phyloP scores from a whole-genome alignment of 208 protist genomes.

The Trichomonas vaginalis region DNA sequence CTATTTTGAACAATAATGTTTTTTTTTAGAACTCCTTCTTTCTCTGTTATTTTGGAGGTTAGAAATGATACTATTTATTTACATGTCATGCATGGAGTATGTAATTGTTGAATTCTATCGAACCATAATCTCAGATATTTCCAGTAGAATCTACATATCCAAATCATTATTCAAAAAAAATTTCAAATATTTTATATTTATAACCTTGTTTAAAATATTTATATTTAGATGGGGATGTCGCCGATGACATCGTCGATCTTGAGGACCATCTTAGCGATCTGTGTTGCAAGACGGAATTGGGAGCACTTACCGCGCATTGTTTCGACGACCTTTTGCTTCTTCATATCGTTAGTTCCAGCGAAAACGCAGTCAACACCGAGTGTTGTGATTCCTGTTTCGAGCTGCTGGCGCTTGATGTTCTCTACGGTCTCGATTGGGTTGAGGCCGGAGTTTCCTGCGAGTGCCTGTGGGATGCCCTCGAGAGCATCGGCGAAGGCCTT shows the following conservation, averaged over 20 bases:
- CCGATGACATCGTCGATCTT: slow-evolving; percentile 98
- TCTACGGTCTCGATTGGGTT: slow-evolving; percentile 82
- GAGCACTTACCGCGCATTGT: slow-evolving; percentile 93
- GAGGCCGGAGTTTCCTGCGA: slow-evolving; percentile 94
- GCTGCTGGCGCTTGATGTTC: slow-evolving; percentile 73
- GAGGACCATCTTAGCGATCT: slow-evolving; percentile 99
- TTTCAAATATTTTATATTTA: too few relatives aligned
- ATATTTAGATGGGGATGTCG: not conserved
- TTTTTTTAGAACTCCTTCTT: too few relatives aligned
- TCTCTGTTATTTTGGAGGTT: too few relatives aligned
- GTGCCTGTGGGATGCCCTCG: slow-evolving; percentile 88
- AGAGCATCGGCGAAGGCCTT: slow-evolving; percentile 95
- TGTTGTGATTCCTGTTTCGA: slow-evolving; percentile 70
- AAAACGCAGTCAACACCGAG: slow-evolving; percentile 93
- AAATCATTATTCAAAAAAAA: too few relatives aligned
- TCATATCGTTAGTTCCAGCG: slow-evolving; percentile 53
- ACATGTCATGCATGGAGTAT: too few relatives aligned
- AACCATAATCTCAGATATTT: too few relatives aligned
- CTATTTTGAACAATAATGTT: too few relatives aligned
- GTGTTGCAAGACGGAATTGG: slow-evolving; percentile 94
- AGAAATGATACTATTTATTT: too few relatives aligned
- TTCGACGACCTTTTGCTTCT: slow-evolving; percentile 57
- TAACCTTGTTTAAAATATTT: too few relatives aligned
- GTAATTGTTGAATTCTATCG: too few relatives aligned
- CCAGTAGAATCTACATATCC: too few relatives aligned